Base-by-base conservation (phyloP, 768 basidiomycete species). In the Coprinopsis sp. region DNA sequence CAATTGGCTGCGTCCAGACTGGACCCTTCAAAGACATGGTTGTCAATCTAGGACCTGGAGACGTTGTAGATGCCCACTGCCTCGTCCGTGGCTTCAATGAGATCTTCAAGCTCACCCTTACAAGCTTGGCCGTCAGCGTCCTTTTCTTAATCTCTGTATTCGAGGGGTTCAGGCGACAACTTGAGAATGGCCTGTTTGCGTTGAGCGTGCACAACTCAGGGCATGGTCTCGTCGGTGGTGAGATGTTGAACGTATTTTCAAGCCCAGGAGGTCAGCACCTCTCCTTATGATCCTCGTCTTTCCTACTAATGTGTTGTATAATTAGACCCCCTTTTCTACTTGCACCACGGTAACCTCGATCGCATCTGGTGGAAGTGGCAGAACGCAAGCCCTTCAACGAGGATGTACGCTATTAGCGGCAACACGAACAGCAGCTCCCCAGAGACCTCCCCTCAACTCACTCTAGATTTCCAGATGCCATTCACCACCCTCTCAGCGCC, bases 341-440 rank as follows among this genome's bases (percentile, higher is more conserved):
- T 49, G 10, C 47, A 49, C 21, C 47, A 49, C 19, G 38, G 39
- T 3, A 49, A 49, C 40, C 30, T 49, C 12, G 47, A 49, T 33
- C 29, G 47, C 16, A 18, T 49, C 2, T 49, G 47, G 47, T 49
- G 47, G 47, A 49, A 33, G 23, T 49, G 47, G 47, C 38, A 49
- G 18, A 24, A 42, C 16, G 40, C 33, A 1, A 33, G 42, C 28
- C 28, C 14, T 2, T 22, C 21, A 7, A 49, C 27, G 3, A 29
- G 47, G 3, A 14, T 42, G 7, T 49, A 34, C 25, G 39, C 11
- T 19, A 37, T 49, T n/a, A n/a, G n/a, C n/a, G n/a, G n/a, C n/a
- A n/a, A n/a, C n/a, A n/a, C n/a, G n/a, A n/a, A n/a, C n/a, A n/a
- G n/a, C n/a, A n/a, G n/a, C n/a, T n/a, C n/a, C n/a, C n/a, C n/a